These are phyloP conservation scores for Nitzschia inconspicua DNA, from an alignment of 108 stramenopile species.

Conservation along the genomic window DNA sequence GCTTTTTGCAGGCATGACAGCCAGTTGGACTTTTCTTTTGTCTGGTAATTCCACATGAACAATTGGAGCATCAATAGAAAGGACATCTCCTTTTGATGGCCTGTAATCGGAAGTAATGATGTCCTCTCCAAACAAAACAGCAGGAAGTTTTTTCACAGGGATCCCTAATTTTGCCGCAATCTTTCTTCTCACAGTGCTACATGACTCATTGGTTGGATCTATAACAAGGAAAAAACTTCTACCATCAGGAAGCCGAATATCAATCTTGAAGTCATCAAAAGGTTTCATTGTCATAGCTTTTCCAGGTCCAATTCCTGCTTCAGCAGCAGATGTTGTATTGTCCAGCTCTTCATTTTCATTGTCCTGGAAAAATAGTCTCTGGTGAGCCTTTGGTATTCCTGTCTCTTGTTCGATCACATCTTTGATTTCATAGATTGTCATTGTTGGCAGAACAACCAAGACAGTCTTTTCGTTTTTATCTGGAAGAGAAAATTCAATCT, in stretches of 20 bases:
- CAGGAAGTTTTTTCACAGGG: slow-evolving; percentile 2
- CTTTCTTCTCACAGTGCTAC: slow-evolving; percentile 8
- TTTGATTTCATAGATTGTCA: slow-evolving; percentile 19
- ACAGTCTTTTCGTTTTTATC: neutral
- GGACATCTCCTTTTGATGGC: neutral
- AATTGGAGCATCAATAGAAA: neutral
- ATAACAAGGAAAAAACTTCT: no score
- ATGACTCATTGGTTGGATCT: slow-evolving; percentile 7
- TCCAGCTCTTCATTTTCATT: slow-evolving; percentile 3
- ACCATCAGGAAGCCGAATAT: no score
- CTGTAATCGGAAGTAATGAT: no score
- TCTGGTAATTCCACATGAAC: neutral
- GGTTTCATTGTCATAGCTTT: neutral
- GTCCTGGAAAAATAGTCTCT: slow-evolving; percentile 18
- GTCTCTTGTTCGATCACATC: slow-evolving; percentile 26
- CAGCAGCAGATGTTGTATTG: neutral
- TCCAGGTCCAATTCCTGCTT: neutral
- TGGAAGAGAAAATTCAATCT: slow-evolving; percentile 2
- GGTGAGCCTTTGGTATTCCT: slow-evolving; percentile 4
- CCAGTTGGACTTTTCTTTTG: neutral
- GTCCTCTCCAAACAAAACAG: no score
- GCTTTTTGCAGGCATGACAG: neutral
- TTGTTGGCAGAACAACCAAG: slow-evolving; percentile 4
- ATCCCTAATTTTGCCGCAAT: neutral
- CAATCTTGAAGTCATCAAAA: neutral